Evolutionary conservation across 2,329 filamentous ascomycete genomes (phyloP).

Genomic region (Septoria linicola): DNA sequence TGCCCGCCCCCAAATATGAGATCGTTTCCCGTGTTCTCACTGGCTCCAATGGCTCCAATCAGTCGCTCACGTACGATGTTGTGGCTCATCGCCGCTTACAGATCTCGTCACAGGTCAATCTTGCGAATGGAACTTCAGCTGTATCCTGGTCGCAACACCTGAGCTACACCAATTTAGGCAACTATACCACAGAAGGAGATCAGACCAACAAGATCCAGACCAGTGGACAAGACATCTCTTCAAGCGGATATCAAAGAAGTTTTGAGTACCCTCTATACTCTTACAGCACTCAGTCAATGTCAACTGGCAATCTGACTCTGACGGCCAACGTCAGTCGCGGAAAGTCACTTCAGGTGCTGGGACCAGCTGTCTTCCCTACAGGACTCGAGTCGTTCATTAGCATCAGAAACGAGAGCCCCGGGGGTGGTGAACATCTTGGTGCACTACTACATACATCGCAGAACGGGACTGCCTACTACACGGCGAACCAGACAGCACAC

Average conservation of each 20-base stretch:
- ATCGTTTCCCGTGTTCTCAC: slow-evolving; percentile 53
- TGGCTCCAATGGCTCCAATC: slow-evolving; percentile 55
- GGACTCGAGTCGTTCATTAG: slow-evolving; percentile 59
- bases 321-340: slow-evolving; percentile 51
- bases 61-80: slow-evolving; percentile 56
- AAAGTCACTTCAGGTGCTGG: slow-evolving; percentile 49
- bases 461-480: slow-evolving; percentile 59
- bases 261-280: slow-evolving; percentile 64
- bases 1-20: slow-evolving; percentile 49
- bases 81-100: slow-evolving; percentile 56
- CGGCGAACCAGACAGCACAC: slow-evolving; percentile 48
- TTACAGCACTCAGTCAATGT: slow-evolving; percentile 51
- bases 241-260: slow-evolving; percentile 40
- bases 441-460: slow-evolving; percentile 53
- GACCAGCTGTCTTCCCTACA: slow-evolving; percentile 56
- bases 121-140: slow-evolving; percentile 45
- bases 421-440: slow-evolving; percentile 37
- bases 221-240: slow-evolving; percentile 48
- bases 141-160: slow-evolving; percentile 61
- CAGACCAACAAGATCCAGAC: slow-evolving; percentile 56
- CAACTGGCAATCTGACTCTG: slow-evolving; percentile 46
- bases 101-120: slow-evolving; percentile 54
- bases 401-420: neutral
- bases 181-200: slow-evolving; percentile 55
- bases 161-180: slow-evolving; percentile 56